Conservation (phyloP, 257 asterid genomes). For the Sherardia arvensis region DNA sequence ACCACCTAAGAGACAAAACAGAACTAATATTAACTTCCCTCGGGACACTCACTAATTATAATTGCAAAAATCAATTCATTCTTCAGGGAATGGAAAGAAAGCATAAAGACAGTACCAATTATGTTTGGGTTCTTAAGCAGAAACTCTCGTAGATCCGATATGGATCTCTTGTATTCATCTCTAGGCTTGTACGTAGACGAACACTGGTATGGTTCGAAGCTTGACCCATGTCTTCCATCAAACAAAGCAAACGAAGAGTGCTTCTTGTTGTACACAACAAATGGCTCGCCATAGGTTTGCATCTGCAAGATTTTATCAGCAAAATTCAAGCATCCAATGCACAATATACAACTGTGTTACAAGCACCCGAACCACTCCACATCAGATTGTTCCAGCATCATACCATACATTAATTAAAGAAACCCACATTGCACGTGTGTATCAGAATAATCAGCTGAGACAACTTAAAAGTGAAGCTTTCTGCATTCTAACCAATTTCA, state of each 20-base stretch:
- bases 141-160: slow-evolving; percentile 46
- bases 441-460: background rate
- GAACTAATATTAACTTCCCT: background rate
- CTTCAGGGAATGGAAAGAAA: slow-evolving; percentile 1
- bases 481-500: too few relatives aligned
- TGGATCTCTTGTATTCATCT: slow-evolving; percentile 37
- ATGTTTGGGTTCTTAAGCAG: slow-evolving; percentile 24
- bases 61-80: background rate
- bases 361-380: background rate
- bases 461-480: background rate
- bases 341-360: background rate
- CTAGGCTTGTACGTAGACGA: slow-evolving; percentile 43
- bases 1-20: background rate
- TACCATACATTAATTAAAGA: background rate
- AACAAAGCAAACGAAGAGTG: slow-evolving; percentile 68
- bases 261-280: slow-evolving; percentile 56
- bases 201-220: slow-evolving; percentile 46
- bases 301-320: slow-evolving; percentile 27
- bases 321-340: background rate
- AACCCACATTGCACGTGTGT: background rate
- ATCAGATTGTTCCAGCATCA: background rate
- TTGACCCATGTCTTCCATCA: slow-evolving; percentile 32
- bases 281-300: slow-evolving; percentile 41
- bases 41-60: background rate
- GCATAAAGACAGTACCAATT: slow-evolving; percentile 22